Base-by-base conservation (phyloP, 2,329 filamentous ascomycete genomes). In the Didymella exigua region DNA sequence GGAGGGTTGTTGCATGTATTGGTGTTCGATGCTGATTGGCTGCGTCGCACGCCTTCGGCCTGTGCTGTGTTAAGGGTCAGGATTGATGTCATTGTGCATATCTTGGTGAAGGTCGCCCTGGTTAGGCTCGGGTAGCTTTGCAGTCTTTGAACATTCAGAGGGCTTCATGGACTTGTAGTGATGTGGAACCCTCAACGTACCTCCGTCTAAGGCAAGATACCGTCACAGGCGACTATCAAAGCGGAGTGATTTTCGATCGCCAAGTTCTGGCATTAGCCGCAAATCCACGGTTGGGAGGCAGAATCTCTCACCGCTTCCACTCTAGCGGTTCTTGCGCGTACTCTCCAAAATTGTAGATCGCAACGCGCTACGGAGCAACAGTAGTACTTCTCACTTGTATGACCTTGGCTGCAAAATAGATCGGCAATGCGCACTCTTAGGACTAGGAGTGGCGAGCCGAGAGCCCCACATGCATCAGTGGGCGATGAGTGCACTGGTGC, bases 1-100 rank as follows among this genome's bases (percentile, higher is more conserved):
- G 38, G 34, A 50, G 44, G 47, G 37, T 36, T 43, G 38, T 37
- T 45, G 48, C 40, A 41, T 50, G 38, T 16, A 21, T 30, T 29
- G 18, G 31, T 30, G 24, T 38, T 13, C 11, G 30, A 6, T 24
- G 21, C 26, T 38, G 34, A 48, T 49, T 42, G 47, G 47, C 23
- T n/a, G 19, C 19, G 10, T 18, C 2, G 9, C 33, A 21, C 33
- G 33, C 21, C 11, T 26, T 34, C 33, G 45, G 34, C 26, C 7
- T 38, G 24, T 31, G 33, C 45, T 34, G 45, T 38, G 24, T 26
- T 24, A 48, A 31, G 45, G 47, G 37, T 41, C 18, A 18, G 13
- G 9, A 18, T 24, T 24, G 36, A 29, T 21, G 42, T 47, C 23
- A 27, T 9, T 13, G 21, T 24, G 36, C 36, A 38, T 38, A 21